Evolutionary conservation across 352 stramenopile species (phyloP).

Genomic region (Phytophthora capsici): DNA sequence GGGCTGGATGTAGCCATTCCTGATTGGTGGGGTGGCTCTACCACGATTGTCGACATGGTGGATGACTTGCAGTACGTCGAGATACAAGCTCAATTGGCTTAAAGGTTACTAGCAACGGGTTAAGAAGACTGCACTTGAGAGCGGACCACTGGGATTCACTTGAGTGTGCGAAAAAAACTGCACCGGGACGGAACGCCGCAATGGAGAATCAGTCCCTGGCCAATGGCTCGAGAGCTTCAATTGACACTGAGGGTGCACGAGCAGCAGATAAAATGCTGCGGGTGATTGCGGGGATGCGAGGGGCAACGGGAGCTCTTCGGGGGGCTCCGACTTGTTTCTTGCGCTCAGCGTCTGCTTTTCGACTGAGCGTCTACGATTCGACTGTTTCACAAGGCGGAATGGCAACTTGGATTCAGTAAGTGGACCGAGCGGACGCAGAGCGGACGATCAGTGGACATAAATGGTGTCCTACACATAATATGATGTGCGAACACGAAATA

Average conservation of each 20-base stretch:
- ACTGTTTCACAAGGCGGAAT: constrained; percentile 28
- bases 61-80: neutral
- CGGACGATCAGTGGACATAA: constrained; percentile 14
- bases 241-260: constrained; percentile 13
- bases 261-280: neutral
- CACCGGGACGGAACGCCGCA: constrained; percentile 14
- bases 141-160: constrained; percentile 22
- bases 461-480: constrained; percentile 2
- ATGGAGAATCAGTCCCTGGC: constrained; percentile 10
- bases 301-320: constrained; percentile 11
- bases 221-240: constrained; percentile 30
- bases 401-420: constrained; percentile 19
- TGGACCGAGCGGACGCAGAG: constrained; percentile 18
- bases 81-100: neutral
- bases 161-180: constrained; percentile 9
- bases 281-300: constrained; percentile 16
- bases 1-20: constrained; percentile 34
- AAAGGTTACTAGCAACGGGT: constrained; percentile 2
- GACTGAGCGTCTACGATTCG: constrained; percentile 28
- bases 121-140: constrained; percentile 7
- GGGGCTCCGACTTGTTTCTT: constrained; percentile 28
- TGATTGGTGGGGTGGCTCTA: constrained; percentile 33
- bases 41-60: constrained; percentile 40
- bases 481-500: constrained; percentile 6
- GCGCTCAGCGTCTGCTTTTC: constrained; percentile 37